Base-by-base conservation (phyloP, 208 protist species). In the Angomonas desouzai region DNA sequence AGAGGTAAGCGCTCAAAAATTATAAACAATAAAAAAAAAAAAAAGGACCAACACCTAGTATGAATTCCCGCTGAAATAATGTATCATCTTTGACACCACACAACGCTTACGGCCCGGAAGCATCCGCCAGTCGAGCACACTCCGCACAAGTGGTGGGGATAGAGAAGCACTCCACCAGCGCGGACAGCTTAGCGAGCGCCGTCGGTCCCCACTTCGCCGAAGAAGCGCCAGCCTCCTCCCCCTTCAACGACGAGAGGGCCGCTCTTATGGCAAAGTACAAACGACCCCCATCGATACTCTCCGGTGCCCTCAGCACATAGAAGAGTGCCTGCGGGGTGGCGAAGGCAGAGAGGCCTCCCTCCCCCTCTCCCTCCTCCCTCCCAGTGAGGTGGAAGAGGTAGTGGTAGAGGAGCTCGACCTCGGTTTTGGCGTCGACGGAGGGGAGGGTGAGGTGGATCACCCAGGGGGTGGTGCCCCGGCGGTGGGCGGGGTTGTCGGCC, bases 371-470 rank as follows among this genome's bases (percentile, higher is more conserved):
- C 9, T 64, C 60, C 20, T 23, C 60, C 6, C 56, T 22, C 20
- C 77, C 79, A 43, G 76, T 69, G 1, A 80, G 66, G 25, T 89
- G 83, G 62, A 90, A 89, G 4, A 85, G 83, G 6, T 92, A 49
- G 33, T 81, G 55, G 22, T 75, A 53, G 11, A 91, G 62, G 1
- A 92, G 62, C 7, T 10, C 7, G 53, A 66, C 18, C 28, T 16
- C 70, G 7, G 53, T 51, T 16, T 71, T 64, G 38, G 87, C 74
- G 13, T 78, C 83, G 1, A 73, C 69, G 51, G 60, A 38, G 0
- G 89, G 85, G 48, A 83, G 75, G 33, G 90, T 77, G 66, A 79
- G 80, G 55, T 81, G 79, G n/a, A 95, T 60, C 53, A 90, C 83
- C 86, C 85, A 92, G 60, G 85, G 77, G 27, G 62, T 70, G 18